These are phyloP conservation scores for Trichoderma sp. DNA, from an alignment of 2,329 filamentous ascomycete species.

Conservation along the genomic window DNA sequence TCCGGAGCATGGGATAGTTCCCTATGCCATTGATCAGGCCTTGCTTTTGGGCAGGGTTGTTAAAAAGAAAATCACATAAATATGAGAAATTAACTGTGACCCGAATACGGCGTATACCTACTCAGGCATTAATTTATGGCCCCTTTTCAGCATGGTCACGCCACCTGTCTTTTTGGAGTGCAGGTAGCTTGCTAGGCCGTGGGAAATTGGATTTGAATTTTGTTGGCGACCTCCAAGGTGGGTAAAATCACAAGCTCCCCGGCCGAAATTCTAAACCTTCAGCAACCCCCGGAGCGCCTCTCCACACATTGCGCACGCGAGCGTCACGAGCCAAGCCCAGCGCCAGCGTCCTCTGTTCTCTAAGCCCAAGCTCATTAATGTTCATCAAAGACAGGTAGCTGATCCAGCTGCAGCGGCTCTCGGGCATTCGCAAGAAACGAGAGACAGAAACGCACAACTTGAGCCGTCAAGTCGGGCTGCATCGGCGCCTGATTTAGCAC, in stretches of 20 bases:
- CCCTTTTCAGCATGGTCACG: conserved; percentile 19
- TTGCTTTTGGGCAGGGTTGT: not conserved
- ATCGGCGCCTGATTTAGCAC: conserved; percentile 1
- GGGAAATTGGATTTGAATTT: conserved; percentile 13
- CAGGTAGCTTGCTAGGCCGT: conserved; percentile 10
- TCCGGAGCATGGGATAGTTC: not conserved
- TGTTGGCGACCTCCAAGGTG: conserved; percentile 9
- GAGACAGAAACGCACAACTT: not conserved
- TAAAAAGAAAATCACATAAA: not conserved
- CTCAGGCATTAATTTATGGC: conserved; percentile 10
- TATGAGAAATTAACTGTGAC: conserved; percentile 1
- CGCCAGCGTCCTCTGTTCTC: not conserved
- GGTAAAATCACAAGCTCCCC: conserved; percentile 19
- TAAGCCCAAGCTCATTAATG: not conserved
- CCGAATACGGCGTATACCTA: conserved; percentile 18
- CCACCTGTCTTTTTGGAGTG: conserved; percentile 16
- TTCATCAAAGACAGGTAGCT: not conserved
- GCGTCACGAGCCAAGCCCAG: not conserved
- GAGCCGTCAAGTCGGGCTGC: conserved; percentile 5
- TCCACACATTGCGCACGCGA: conserved; percentile 19
- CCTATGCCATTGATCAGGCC: not conserved
- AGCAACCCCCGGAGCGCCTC: conserved; percentile 14
- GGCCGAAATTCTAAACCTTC: conserved; percentile 13
- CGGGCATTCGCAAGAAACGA: not conserved
- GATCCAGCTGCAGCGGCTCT: not conserved